Evolutionary conservation across 108 stramenopile genomes (phyloP), one percentile per base, ranked within the genome.

Genomic region (Stephanodiscus triporus): DNA sequence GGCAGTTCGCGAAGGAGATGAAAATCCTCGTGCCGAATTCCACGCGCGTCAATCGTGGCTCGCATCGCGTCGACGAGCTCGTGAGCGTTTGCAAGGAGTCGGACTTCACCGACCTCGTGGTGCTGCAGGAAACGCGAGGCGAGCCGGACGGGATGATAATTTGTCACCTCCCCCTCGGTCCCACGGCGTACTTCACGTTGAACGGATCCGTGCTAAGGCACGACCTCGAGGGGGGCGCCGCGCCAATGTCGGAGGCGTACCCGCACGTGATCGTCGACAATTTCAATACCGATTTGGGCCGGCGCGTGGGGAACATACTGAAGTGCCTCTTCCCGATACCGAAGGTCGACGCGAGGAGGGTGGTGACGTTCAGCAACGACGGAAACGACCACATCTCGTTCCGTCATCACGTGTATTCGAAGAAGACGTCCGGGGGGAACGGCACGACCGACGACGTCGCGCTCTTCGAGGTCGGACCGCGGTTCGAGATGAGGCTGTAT

Each of bases 1-100:
- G 97, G 75, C 97, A 97, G 78, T 99, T 99, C 86, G 87, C 95
- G 40, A 99, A 99, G 87, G 99, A 99, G 91, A 72, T 99, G 58
- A 95, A 96, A 70, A 81, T 98, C 9, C 67, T 98, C 17, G 68
- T 99, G 51, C 99, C 99, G 24, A 99, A 98, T 78, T 88, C 97
- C 7, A 92, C 93, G 37, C 71, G 97, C 0, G 88, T 99, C 66
- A 99, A 99, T 85, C 82, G 99, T 1, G 99, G 99, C 43, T 97
- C 90, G 72, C 86, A 91, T 81, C 93, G 94, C 34, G 93, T 97
- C 26, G 88, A 87, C 49, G 97, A 98, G 61, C 85, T 99, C 61
- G 93, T 99, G 38, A 92, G 95, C 55, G 87, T 94, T 10, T 96
- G 95, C 64, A 85, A 90, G 55, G 73, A 85, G 55, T 83, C 89